Conservation (phyloP, 1,284 basidiomycete genomes). For the Takashimella koratensis region DNA sequence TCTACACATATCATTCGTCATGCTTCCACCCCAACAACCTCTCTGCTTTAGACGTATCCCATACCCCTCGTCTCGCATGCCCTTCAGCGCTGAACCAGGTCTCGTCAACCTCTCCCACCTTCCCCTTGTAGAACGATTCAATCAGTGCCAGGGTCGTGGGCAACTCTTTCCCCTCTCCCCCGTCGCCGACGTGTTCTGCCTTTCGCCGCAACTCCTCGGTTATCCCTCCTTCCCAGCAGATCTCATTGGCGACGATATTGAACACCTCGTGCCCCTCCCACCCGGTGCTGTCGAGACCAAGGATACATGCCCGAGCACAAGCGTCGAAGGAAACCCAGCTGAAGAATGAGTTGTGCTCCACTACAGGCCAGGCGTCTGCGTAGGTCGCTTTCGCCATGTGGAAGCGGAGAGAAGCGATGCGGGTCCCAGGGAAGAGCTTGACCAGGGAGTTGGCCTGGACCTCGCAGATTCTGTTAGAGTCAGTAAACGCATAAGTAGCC, state of each 20-base stretch:
- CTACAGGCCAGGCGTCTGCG: constrained; percentile 6
- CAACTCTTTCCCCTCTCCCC: constrained; percentile 8
- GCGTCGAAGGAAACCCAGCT: constrained; percentile 35
- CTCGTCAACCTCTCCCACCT: constrained; percentile 20
- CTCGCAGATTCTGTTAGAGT: constrained; percentile 41
- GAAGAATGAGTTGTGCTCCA: constrained; percentile 33
- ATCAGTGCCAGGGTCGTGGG: constrained; percentile 20
- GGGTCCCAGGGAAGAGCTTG: constrained; percentile 32
- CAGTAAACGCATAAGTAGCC: no score
- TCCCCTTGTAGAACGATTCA: constrained; percentile 6
- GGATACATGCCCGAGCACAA: constrained; percentile 36
- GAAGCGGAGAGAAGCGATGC: constrained; percentile 47
- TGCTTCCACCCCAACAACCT: constrained; percentile 47
- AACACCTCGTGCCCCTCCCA: constrained; percentile 47
- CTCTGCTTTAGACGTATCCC: constrained; percentile 42
- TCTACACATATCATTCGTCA: constrained; percentile 11
- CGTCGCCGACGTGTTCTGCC: constrained; percentile 12
- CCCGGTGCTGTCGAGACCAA: constrained; percentile 33
- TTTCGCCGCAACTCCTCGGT: constrained; percentile 6
- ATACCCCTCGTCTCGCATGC: constrained; percentile 31
- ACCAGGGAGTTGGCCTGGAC: constrained; percentile 41
- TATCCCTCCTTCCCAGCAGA: constrained; percentile 23
- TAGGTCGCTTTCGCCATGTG: constrained; percentile 32
- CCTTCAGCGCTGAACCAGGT: constrained; percentile 15
- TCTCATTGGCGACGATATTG: constrained; percentile 39